Evolutionary conservation across 495 filamentous ascomycete genomes (phyloP).

Genomic region (Bryoglossum gracile): DNA sequence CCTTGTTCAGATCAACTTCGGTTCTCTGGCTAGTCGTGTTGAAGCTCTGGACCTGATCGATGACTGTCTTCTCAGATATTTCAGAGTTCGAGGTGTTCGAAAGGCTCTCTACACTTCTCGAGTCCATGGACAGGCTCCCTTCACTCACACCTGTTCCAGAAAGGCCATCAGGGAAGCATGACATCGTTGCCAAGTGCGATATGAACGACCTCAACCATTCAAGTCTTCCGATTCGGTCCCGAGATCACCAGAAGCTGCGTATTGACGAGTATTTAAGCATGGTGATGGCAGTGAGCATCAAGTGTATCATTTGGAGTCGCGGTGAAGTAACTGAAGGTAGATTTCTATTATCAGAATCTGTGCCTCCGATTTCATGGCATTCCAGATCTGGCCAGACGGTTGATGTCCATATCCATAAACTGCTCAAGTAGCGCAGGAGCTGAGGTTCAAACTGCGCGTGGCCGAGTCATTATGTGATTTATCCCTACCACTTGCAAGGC

Average conservation of each 20-base stretch:
- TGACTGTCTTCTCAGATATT: neutral
- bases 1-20: constrained; percentile 4
- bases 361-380: neutral
- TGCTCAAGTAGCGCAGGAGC: neutral
- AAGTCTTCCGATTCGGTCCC: neutral
- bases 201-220: neutral
- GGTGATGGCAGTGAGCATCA: neutral
- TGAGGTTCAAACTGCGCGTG: neutral
- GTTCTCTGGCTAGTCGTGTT: constrained; percentile 3
- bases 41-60: neutral
- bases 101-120: too few relatives aligned
- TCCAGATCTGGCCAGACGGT: neutral
- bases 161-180: neutral
- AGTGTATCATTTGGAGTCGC: neutral
- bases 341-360: neutral
- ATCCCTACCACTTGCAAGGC: neutral
- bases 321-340: neutral
- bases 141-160: neutral
- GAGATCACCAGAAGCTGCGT: neutral
- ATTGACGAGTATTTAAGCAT: constrained; percentile 1
- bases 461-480: neutral
- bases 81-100: neutral
- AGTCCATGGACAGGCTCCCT: neutral
- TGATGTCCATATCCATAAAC: neutral
- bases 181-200: neutral